Evolutionary conservation across 2,329 filamentous ascomycete species (phyloP).

Genomic region (Alternaria sp.): DNA sequence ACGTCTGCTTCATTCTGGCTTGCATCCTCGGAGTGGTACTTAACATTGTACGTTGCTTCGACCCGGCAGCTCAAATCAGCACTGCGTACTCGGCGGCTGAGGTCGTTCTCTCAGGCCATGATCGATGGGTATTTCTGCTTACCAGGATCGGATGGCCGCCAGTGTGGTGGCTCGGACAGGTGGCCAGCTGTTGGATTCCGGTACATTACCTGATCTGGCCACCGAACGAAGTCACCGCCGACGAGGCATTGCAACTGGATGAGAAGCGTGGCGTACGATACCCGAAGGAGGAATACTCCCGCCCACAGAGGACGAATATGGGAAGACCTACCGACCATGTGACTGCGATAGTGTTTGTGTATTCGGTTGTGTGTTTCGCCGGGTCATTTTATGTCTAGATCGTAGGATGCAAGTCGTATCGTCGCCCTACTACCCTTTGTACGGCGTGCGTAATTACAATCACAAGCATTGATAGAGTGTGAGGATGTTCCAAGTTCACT

Average conservation of each 20-base stretch:
- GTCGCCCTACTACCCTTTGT: background rate
- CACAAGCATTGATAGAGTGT: background rate
- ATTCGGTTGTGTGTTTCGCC: background rate
- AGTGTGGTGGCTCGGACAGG: constrained; percentile 3
- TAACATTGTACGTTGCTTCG: constrained; percentile 1
- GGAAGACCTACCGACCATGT: background rate
- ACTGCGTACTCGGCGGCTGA: background rate
- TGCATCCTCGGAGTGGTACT: background rate
- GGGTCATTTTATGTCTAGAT: background rate
- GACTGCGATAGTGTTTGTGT: background rate
- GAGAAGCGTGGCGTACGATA: background rate
- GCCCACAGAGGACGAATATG: background rate
- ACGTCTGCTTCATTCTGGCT: background rate
- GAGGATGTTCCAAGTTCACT: background rate
- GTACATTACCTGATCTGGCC: background rate
- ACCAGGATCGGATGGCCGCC: constrained; percentile 7
- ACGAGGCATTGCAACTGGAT: background rate
- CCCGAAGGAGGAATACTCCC: constrained; percentile 1
- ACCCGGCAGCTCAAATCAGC: background rate
- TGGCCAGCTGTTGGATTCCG: constrained; percentile 2
- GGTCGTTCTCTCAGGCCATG: background rate
- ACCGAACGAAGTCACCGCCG: background rate
- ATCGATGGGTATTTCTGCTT: background rate
- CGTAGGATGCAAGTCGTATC: background rate
- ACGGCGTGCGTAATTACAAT: background rate